Evolutionary conservation across 495 filamentous ascomycete species (phyloP).

Genomic region (Penicillium cinerascens): DNA sequence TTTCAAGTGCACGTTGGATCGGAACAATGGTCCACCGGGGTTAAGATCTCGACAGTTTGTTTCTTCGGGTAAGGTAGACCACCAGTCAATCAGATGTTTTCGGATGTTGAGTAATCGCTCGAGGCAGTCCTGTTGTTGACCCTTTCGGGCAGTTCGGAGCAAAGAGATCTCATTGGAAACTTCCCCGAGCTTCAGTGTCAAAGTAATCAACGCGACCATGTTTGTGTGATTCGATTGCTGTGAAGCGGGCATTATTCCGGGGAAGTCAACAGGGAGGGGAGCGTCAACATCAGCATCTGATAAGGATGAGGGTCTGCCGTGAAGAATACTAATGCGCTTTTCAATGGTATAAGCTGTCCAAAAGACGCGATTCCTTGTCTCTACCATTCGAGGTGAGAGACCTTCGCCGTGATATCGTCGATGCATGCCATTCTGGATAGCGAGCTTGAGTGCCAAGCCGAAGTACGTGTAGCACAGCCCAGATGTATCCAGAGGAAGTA

Average conservation of each 20-base stretch:
- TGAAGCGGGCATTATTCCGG: conserved; percentile 31
- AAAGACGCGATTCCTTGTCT: conserved; percentile 49
- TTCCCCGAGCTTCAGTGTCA: conserved; percentile 45
- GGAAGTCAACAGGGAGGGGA: conserved; percentile 43
- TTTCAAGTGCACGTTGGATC: conserved; percentile 49
- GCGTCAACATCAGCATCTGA: conserved; percentile 46
- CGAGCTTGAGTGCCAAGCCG: conserved; percentile 47
- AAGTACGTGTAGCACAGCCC: conserved; percentile 52
- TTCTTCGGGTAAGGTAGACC: conserved; percentile 46
- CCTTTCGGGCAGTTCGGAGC: conserved; percentile 37
- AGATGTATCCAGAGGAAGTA: conserved; percentile 48
- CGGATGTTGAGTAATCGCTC: conserved; percentile 40
- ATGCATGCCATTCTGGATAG: conserved; percentile 55
- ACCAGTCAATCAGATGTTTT: conserved; percentile 47
- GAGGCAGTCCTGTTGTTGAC: conserved; percentile 43
- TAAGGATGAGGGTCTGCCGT: conserved; percentile 46
- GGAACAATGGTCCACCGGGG: conserved; percentile 37
- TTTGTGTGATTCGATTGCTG: conserved; percentile 45
- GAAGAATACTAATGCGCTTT: conserved; percentile 46
- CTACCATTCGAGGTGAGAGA: conserved; percentile 39
- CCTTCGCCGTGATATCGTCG: conserved; percentile 46
- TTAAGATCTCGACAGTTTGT: conserved; percentile 40
- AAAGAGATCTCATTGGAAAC: conserved; percentile 42
- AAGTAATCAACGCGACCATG: conserved; percentile 43
- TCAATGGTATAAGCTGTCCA: conserved; percentile 53